Conservation (phyloP, 805 yeast genomes). For the Suhomyces canberraensis region DNA sequence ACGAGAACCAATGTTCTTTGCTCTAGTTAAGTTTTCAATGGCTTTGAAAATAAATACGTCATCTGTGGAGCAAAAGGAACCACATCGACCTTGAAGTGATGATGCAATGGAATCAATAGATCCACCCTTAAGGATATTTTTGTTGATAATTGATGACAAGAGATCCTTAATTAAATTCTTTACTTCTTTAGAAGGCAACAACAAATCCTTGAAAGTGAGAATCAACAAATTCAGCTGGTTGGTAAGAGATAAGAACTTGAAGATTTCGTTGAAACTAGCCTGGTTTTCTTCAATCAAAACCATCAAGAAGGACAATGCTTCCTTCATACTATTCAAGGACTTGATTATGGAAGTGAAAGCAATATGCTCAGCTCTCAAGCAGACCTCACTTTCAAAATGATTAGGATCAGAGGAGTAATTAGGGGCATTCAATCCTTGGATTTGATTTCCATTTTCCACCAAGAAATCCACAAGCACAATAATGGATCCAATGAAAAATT, state of each 20-base stretch:
- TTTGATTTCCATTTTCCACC: conserved; percentile 57
- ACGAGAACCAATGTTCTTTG: conserved; percentile 67
- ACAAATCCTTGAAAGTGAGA: conserved; percentile 69
- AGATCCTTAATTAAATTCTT: conserved; percentile 77
- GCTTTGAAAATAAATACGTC: conserved; percentile 95
- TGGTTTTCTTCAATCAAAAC: conserved; percentile 72
- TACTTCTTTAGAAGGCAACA: conserved; percentile 64
- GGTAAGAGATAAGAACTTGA: conserved; percentile 65
- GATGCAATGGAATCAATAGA: conserved; percentile 88
- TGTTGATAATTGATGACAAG: conserved; percentile 82
- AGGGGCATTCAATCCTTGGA: conserved; percentile 62
- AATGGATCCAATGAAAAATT: conserved; percentile 68
- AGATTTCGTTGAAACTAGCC: conserved; percentile 56
- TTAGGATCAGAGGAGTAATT: conserved; percentile 48
- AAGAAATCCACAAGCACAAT: conserved; percentile 68
- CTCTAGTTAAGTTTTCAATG: conserved; percentile 83
- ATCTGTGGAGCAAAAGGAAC: conserved; percentile 88
- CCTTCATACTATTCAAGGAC: conserved; percentile 74
- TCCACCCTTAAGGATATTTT: conserved; percentile 85
- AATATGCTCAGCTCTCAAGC: conserved; percentile 85
- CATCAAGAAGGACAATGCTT: conserved; percentile 83
- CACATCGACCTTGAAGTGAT: conserved; percentile 87
- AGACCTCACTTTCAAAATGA: conserved; percentile 57
- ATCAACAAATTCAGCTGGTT: conserved; percentile 65
- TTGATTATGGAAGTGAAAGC: conserved; percentile 78